Percentiles rank a stretch among this genome's conserved stretches.
These are phyloP conservation scores for Myxozyma mucilagina DNA, from an alignment of 805 yeast species.

Conservation along the genomic window DNA sequence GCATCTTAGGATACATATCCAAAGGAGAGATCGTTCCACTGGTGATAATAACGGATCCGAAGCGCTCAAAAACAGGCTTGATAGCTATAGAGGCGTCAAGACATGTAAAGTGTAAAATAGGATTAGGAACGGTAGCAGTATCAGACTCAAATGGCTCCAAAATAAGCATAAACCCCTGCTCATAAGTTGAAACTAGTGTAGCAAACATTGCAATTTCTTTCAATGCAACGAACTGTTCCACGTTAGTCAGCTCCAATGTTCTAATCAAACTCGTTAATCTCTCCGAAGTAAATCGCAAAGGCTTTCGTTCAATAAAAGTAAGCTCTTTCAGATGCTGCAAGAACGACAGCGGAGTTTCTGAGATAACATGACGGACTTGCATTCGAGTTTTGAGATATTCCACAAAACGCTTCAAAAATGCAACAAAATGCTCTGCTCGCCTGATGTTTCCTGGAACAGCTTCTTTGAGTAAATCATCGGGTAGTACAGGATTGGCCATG, in stretches of 20 bases:
- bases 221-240: constrained; percentile 88
- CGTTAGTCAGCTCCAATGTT: constrained; percentile 81
- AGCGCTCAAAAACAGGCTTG: constrained; percentile 92
- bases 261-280: constrained; percentile 83
- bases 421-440: constrained; percentile 94
- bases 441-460: constrained; percentile 97
- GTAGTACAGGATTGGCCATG: constrained; percentile 83
- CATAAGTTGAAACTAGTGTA: constrained; percentile 91
- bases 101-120: constrained; percentile 89
- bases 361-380: constrained; percentile 95
- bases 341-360: constrained; percentile 96
- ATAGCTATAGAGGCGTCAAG: constrained; percentile 97
- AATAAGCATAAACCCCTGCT: constrained; percentile 85
- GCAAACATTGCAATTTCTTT: constrained; percentile 98
- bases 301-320: constrained; percentile 90
- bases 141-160: constrained; percentile 95
- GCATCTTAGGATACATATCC: constrained; percentile 98
- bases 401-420: constrained; percentile 86
- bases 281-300: constrained; percentile 83
- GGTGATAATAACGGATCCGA: constrained; percentile 88
- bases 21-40: constrained; percentile 98
- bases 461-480: constrained; percentile 81
- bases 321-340: constrained; percentile 88
- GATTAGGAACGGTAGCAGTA: constrained; percentile 95
- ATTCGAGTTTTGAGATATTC: constrained; percentile 92